These are phyloP conservation scores for Leishmania amazonensis DNA, from an alignment of 208 protist genomes.

Conservation along the genomic window DNA sequence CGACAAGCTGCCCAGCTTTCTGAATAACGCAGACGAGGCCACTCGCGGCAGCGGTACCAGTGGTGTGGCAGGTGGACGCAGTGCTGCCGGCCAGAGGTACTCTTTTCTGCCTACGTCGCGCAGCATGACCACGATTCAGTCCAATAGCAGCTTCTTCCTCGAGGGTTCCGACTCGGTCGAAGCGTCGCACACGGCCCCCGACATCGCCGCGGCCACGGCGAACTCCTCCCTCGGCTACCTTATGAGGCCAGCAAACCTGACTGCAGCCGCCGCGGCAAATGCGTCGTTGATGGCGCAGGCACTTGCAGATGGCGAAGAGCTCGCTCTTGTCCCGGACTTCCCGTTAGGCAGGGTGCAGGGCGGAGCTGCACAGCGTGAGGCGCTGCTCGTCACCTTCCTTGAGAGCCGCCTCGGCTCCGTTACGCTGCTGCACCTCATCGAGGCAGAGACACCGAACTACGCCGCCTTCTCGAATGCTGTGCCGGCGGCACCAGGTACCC, in stretches of 20 bases:
- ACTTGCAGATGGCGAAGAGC: conserved; percentile 24
- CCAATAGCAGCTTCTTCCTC: conserved; percentile 28
- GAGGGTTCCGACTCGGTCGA: conserved; percentile 22
- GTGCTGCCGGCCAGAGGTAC: background rate
- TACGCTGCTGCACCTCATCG: conserved; percentile 53
- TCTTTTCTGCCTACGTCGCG: conserved; percentile 25
- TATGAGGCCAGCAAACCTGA: conserved; percentile 22
- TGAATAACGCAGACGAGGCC: conserved; percentile 29
- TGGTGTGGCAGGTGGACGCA: background rate
- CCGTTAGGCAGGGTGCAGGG: conserved; percentile 34
- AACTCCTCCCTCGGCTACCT: conserved; percentile 27
- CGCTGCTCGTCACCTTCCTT: conserved; percentile 40
- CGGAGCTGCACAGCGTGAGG: conserved; percentile 48
- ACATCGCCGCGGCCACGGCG: conserved; percentile 7
- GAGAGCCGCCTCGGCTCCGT: conserved; percentile 38
- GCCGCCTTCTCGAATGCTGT: conserved; percentile 47
- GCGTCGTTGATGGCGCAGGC: conserved; percentile 12
- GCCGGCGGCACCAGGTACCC: background rate
- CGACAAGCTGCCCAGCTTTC: conserved; percentile 11
- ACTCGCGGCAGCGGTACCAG: background rate
- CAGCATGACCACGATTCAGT: background rate
- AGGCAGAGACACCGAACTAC: conserved; percentile 46
- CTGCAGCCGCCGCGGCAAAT: conserved; percentile 2
- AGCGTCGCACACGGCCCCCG: conserved; percentile 4
- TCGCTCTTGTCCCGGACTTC: conserved; percentile 24